These are phyloP conservation scores for Cupressus sempervirens DNA, from an alignment of 75 land plant genomes.

Conservation along the genomic window DNA sequence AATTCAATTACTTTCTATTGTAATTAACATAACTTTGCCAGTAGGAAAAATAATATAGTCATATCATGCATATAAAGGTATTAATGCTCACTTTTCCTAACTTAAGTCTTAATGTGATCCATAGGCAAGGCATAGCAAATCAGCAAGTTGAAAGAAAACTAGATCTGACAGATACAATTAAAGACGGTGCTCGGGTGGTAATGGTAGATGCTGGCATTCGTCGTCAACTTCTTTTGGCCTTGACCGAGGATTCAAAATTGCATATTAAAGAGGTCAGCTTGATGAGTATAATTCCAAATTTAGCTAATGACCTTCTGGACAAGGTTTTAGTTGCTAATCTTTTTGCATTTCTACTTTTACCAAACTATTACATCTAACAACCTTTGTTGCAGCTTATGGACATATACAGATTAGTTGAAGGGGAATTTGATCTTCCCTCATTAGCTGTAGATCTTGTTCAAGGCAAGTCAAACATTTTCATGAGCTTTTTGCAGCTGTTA, in stretches of 20 bases:
- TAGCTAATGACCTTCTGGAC: neutral
- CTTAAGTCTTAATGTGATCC: neutral
- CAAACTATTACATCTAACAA: neutral
- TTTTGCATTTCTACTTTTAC: neutral
- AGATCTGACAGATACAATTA: conserved; percentile 92
- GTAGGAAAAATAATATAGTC: neutral
- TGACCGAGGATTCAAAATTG: conserved; percentile 95
- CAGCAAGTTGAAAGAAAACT: conserved; percentile 51
- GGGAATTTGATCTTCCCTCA: conserved; percentile 60
- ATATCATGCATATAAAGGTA: neutral
- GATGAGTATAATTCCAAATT: neutral
- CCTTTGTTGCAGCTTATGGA: conserved; percentile 63
- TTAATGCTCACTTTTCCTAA: conserved; percentile 6
- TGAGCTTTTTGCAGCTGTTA: too few relatives aligned
- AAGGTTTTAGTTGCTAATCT: neutral
- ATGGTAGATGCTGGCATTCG: conserved; percentile 82
- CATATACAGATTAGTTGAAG: conserved; percentile 81
- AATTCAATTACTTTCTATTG: neutral
- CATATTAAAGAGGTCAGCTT: conserved; percentile 82
- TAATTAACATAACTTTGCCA: neutral
- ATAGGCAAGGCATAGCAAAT: conserved; percentile 33
- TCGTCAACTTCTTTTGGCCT: conserved; percentile 80
- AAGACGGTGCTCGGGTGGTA: conserved; percentile 89
- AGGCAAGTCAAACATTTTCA: conserved; percentile 43
- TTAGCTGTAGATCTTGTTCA: conserved; percentile 64